phyloP scores from a whole-genome alignment of 768 basidiomycete genomes.

The Fomitopsis pulvina region DNA sequence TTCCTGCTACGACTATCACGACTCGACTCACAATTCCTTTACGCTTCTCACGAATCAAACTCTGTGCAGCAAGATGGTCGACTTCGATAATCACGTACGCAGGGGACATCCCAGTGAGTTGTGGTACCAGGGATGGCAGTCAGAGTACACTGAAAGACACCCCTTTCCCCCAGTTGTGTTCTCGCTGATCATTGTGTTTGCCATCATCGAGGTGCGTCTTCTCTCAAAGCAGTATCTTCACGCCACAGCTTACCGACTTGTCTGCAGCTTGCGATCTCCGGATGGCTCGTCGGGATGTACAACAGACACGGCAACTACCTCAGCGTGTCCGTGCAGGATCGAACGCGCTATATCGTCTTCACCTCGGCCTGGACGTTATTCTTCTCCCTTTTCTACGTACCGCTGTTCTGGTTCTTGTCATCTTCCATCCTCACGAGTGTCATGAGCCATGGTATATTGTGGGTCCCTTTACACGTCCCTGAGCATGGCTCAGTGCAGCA shows the following conservation, averaged over 20 bases:
- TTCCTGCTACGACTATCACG: neutral
- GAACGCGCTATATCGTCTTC: conserved; percentile 65
- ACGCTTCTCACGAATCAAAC: conserved; percentile 9
- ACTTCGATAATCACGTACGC: conserved; percentile 13
- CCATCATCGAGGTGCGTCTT: conserved; percentile 53
- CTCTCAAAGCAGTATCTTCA: neutral
- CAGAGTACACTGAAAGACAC: neutral
- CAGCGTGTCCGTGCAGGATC: conserved; percentile 44
- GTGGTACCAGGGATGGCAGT: no score
- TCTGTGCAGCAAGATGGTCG: conserved; percentile 7
- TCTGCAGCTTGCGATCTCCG: conserved; percentile 56
- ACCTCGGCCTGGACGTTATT: conserved; percentile 66
- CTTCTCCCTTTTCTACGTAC: conserved; percentile 42
- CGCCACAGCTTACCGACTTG: neutral
- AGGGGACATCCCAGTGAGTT: conserved; percentile 18
- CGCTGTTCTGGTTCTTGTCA: conserved; percentile 47
- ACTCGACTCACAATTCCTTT: neutral
- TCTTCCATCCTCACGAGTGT: conserved; percentile 51
- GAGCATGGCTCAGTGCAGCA: no score
- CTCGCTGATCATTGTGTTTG: conserved; percentile 49
- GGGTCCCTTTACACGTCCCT: conserved; percentile 22
- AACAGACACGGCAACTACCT: conserved; percentile 48
- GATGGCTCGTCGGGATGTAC: conserved; percentile 64
- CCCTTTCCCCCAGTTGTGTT: conserved; percentile 36
- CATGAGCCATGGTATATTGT: conserved; percentile 59